Conservation (phyloP, 441 rosid genomes). For the Mallotus repandus region DNA sequence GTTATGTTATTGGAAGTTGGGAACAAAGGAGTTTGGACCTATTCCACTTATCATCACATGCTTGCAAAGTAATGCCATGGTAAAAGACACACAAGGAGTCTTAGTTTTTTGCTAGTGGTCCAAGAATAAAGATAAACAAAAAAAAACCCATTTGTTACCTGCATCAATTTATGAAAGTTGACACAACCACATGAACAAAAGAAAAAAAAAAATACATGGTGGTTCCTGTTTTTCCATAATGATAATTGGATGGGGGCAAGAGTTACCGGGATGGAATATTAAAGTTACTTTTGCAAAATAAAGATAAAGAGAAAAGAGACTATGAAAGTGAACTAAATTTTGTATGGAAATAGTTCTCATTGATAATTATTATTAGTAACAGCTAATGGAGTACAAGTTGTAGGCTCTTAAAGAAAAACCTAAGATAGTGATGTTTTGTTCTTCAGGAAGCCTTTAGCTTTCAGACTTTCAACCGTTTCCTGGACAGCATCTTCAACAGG, state of each 20-base stretch:
- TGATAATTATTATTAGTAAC: constrained; percentile 15
- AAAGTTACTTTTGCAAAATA: background rate
- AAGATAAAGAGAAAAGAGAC: constrained; percentile 2
- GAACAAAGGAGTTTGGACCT: constrained; percentile 18
- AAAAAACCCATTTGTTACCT: background rate
- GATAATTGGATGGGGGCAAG: background rate
- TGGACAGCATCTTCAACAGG: constrained; percentile 59
- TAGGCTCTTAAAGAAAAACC: constrained; percentile 4
- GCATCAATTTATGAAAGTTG: constrained; percentile 3
- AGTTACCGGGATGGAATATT: background rate
- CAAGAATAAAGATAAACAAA: background rate
- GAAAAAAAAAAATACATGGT: too few species aligned
- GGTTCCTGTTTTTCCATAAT: background rate
- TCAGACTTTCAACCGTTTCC: constrained; percentile 61
- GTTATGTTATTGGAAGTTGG: background rate
- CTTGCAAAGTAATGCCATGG: background rate
- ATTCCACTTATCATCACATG: constrained; percentile 24
- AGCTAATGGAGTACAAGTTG: background rate
- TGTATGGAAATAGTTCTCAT: constrained; percentile 10
- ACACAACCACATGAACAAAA: background rate
- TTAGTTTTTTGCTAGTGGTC: constrained; percentile 11
- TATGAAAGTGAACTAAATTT: constrained; percentile 1
- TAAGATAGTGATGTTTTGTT: constrained; percentile 15
- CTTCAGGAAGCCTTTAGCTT: constrained; percentile 55
- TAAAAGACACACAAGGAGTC: constrained; percentile 13